Conservation (phyloP, 208 protist species). For the Vickermania ingenoplastis region DNA sequence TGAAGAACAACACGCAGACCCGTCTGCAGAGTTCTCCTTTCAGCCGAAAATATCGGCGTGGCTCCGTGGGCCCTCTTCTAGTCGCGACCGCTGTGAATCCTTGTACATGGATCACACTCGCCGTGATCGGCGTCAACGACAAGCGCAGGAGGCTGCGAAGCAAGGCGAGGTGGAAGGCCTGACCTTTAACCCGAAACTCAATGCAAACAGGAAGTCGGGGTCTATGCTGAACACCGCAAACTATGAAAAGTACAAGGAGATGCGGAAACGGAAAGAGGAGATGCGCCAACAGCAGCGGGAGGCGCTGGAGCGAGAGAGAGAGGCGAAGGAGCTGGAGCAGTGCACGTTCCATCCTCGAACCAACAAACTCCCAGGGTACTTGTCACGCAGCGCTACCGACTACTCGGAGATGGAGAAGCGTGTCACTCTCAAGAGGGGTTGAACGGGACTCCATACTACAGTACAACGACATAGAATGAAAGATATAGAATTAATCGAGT, state of each 20-base stretch:
- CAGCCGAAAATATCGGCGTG: slow-evolving; percentile 28
- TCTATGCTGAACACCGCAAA: slow-evolving; percentile 45
- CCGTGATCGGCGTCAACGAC: slow-evolving; percentile 7
- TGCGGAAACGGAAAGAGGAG: slow-evolving; percentile 15
- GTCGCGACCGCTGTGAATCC: background rate
- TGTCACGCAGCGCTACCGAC: slow-evolving; percentile 58
- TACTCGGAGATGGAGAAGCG: slow-evolving; percentile 59
- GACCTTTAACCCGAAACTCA: slow-evolving; percentile 32
- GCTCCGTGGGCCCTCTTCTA: background rate
- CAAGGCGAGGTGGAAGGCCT: slow-evolving; percentile 21
- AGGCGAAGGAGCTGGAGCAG: slow-evolving; percentile 17
- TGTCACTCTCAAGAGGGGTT: no score
- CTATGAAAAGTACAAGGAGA: slow-evolving; percentile 28
- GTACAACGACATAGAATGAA: no score
- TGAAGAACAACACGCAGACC: background rate
- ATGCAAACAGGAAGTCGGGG: slow-evolving; percentile 24
- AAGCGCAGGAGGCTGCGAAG: slow-evolving; percentile 25
- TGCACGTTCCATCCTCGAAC: slow-evolving; percentile 67
- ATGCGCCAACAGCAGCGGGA: slow-evolving; percentile 11
- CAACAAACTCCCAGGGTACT: slow-evolving; percentile 54
- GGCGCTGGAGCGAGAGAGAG: slow-evolving; percentile 17
- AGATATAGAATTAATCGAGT: no score
- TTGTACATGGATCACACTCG: slow-evolving; percentile 25
- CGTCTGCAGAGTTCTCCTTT: slow-evolving; percentile 74
- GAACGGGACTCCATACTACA: no score